These are phyloP conservation scores for Delitschia confertaspora DNA, from an alignment of 495 filamentous ascomycete species.

Conservation along the genomic window DNA sequence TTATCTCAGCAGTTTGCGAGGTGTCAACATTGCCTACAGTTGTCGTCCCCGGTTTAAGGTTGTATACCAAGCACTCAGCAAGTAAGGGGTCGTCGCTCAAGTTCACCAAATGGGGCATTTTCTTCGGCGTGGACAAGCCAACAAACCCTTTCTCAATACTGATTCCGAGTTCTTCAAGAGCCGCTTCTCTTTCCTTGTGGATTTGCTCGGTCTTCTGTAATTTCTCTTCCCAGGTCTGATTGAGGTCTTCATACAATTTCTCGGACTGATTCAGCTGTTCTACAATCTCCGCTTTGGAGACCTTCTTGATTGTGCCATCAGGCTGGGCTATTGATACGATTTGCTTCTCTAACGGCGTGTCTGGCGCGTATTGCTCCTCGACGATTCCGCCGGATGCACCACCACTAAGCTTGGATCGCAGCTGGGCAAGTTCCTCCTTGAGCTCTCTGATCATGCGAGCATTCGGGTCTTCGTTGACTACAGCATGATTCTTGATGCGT, in stretches of 20 bases:
- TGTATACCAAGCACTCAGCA: constrained; percentile 96
- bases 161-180: constrained; percentile 92
- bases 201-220: constrained; percentile 90
- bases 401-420: constrained; percentile 78
- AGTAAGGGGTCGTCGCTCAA: constrained; percentile 91
- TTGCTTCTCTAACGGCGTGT: constrained; percentile 87
- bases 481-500: constrained; percentile 98
- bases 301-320: constrained; percentile 84
- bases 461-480: constrained; percentile 98
- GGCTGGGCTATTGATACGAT: constrained; percentile 86
- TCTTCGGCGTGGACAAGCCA: constrained; percentile 90
- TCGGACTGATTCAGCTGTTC: constrained; percentile 93
- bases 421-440: constrained; percentile 84
- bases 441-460: constrained; percentile 97
- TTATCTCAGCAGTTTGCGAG: constrained; percentile 68
- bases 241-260: constrained; percentile 91
- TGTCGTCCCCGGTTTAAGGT: constrained; percentile 90
- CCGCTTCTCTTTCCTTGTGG: constrained; percentile 92
- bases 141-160: constrained; percentile 98
- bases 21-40: constrained; percentile 86
- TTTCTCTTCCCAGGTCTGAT: constrained; percentile 98
- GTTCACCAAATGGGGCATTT: constrained; percentile 98
- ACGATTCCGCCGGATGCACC: constrained; percentile 39
- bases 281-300: constrained; percentile 96
- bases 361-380: constrained; percentile 81